These are phyloP conservation scores for Arachis monticola DNA, from an alignment of 331 rosid genomes.

Conservation along the genomic window DNA sequence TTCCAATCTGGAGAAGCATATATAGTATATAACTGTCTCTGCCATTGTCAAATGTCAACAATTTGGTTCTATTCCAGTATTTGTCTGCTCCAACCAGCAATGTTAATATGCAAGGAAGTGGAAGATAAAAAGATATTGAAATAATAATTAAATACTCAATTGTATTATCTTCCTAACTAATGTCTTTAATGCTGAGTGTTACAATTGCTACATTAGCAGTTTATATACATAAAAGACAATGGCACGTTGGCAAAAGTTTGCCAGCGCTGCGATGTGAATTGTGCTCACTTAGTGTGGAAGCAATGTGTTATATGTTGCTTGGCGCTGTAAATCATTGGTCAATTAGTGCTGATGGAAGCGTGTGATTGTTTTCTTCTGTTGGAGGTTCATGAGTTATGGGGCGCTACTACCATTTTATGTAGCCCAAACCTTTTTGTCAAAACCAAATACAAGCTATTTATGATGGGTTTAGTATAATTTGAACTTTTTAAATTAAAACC, in stretches of 20 bases:
- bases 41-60: background rate
- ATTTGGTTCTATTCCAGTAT: background rate
- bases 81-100: background rate
- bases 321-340: slow-evolving; percentile 35
- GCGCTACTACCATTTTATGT: slow-evolving; percentile 28
- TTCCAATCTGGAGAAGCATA: background rate
- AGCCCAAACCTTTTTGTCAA: background rate
- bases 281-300: slow-evolving; percentile 32
- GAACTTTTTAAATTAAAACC: no score
- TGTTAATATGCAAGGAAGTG: background rate
- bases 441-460: no score
- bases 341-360: slow-evolving; percentile 13
- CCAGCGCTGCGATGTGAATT: slow-evolving; percentile 37
- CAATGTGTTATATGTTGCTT: slow-evolving; percentile 37
- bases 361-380: slow-evolving; percentile 32
- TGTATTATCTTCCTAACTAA: background rate
- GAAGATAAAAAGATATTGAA: background rate
- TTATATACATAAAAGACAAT: background rate
- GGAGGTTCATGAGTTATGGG: slow-evolving; percentile 7
- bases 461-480: no score
- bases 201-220: background rate
- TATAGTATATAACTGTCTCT: no score
- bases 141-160: background rate
- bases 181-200: background rate
- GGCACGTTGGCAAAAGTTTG: slow-evolving; percentile 1